Evolutionary conservation across 1,284 basidiomycete species (phyloP), one percentile per base, ranked within the genome.

Genomic region (Melampsora abietis-canadensis): DNA sequence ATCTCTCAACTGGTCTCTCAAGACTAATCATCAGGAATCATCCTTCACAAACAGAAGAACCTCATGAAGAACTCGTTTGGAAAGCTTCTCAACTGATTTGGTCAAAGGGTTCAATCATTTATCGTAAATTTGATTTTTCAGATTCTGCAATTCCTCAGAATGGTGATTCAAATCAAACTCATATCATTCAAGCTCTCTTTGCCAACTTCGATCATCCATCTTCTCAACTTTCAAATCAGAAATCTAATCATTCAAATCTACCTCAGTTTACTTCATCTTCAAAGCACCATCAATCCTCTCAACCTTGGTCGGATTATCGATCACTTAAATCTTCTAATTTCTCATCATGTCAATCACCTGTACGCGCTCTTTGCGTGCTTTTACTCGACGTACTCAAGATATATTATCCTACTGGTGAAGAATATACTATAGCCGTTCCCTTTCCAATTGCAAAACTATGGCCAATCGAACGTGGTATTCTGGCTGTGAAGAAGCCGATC

Each of bases 401-500:
- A 60, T 91, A 88, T 79, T 85, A 90, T 68, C 84, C 86, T 68
- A 88, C 89, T 68, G 92, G 92, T 1, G 82, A 87, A 47, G 88
- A 91, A 78, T 88, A 89, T 79, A 89, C 88, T 0, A 88, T 92
- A 77, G 86, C 89, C n/a, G 82, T 94, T 0, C 92, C 92, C 0
- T 94, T 93, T 80, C 85, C 88, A 66, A 88, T 93, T 4, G 86
- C 88, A 24, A 85, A 84, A 72, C 91, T 89, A 0, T 94, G 91
- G 91, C 86, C 92, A 0, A 82, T 92, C 6, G 85, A 85, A 75
- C 89, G 89, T 1, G 91, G 91, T 2, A 85, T 92, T 27, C 84
- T 91, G 81, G 86, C 66, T 14, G 72, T 76, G 30, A 75, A 72
- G n/a, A 82, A 82, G 46, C 63, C 70, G n/a, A 73, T 63, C 14